These are phyloP conservation scores for Cercophora samala DNA, from an alignment of 495 filamentous ascomycete species.

Conservation along the genomic window DNA sequence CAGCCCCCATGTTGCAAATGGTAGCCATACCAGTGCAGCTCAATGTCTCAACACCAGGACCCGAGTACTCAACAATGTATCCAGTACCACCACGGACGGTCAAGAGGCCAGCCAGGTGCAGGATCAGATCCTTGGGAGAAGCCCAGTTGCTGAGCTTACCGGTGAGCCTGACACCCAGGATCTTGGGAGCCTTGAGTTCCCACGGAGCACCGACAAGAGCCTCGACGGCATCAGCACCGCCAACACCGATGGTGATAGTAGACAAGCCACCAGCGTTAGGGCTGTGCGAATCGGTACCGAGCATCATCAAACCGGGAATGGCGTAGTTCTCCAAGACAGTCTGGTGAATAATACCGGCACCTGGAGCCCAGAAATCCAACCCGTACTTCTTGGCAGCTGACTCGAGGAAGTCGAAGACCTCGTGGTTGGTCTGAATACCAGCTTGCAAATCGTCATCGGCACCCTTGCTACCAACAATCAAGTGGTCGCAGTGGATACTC, in stretches of 20 bases:
- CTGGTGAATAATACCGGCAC: constrained; percentile 99
- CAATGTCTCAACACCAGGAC: constrained; percentile 81
- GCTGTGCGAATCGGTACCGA: constrained; percentile 98
- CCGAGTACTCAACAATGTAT: constrained; percentile 87
- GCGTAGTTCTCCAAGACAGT: constrained; percentile 98
- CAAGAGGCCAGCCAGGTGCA: constrained; percentile 81
- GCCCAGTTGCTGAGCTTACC: constrained; percentile 87
- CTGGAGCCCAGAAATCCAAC: constrained; percentile 98
- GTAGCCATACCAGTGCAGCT: constrained; percentile 94
- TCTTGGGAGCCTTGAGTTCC: constrained; percentile 91
- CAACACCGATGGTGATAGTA: constrained; percentile 94
- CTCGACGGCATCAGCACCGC: constrained; percentile 95
- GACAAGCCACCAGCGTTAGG: constrained; percentile 92
- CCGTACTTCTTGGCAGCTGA: constrained; percentile 93
- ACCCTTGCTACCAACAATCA: constrained; percentile 92
- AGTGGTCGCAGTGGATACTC: constrained; percentile 97
- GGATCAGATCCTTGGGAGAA: constrained; percentile 90
- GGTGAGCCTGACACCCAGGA: constrained; percentile 81
- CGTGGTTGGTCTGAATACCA: constrained; percentile 87
- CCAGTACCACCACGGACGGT: constrained; percentile 95
- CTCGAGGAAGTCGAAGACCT: constrained; percentile 96
- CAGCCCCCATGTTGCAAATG: constrained; percentile 81
- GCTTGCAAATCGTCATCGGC: constrained; percentile 83
- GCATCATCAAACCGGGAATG: constrained; percentile 96
- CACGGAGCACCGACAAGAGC: constrained; percentile 93